Conservation (phyloP, 805 yeast species). For the Clavispora asparagi region DNA sequence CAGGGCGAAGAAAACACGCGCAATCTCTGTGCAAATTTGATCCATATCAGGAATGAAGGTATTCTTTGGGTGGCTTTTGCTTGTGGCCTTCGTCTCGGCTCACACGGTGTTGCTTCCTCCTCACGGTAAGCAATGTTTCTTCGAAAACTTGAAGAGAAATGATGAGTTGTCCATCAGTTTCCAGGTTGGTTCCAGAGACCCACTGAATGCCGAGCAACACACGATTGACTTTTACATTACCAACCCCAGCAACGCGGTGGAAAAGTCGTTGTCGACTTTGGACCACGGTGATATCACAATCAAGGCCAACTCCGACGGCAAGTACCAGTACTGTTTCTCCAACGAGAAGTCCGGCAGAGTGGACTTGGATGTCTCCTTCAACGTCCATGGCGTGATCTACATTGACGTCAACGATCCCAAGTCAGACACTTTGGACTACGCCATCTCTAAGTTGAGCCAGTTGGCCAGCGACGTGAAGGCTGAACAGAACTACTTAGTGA, state of each 20-base stretch:
- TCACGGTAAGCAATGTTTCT: constrained; percentile 82
- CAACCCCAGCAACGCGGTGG: constrained; percentile 42
- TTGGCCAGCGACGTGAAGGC: constrained; percentile 83
- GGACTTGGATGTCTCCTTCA: constrained; percentile 90
- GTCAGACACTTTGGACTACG: constrained; percentile 75
- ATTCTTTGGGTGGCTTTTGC: constrained; percentile 10
- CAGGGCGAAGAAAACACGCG: not conserved
- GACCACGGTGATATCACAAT: constrained; percentile 80
- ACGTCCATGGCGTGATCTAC: constrained; percentile 88
- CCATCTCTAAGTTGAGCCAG: constrained; percentile 69
- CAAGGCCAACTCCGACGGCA: constrained; percentile 64
- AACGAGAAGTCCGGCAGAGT: constrained; percentile 70
- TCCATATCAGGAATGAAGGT: constrained; percentile 9
- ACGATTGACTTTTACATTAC: constrained; percentile 55
- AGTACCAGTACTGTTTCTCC: constrained; percentile 83
- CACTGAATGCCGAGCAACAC: constrained; percentile 60
- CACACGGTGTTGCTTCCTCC: constrained; percentile 83
- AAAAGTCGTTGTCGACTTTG: constrained; percentile 46
- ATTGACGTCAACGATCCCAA: constrained; percentile 75
- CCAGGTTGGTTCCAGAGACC: constrained; percentile 91
- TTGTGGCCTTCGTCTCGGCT: constrained; percentile 36
- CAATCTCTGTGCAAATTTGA: not conserved
- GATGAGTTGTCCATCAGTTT: constrained; percentile 85
- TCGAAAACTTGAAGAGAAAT: constrained; percentile 71
- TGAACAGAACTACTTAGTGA: constrained; percentile 88